phyloP scores from a whole-genome alignment of 2,329 filamentous ascomycete genomes.

The Penicillium sp. region DNA sequence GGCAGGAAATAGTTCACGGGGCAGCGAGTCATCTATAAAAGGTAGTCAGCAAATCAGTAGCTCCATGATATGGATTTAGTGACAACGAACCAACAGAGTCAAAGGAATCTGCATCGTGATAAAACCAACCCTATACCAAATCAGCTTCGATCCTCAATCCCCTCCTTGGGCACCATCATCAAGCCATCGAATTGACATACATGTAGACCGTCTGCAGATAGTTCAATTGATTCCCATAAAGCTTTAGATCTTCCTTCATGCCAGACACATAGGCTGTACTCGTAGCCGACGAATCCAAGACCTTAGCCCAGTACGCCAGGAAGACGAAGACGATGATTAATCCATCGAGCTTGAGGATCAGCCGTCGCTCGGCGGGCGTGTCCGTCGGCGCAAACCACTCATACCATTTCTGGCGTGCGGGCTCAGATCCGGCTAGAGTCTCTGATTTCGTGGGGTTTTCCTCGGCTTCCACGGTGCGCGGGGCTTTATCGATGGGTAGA shows the following conservation, averaged over 20 bases:
- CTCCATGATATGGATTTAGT: background rate
- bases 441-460: conserved; percentile 1
- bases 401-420: conserved; percentile 16
- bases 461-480: background rate
- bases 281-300: conserved; percentile 19
- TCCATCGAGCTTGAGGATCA: conserved; percentile 20
- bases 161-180: background rate
- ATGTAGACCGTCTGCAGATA: conserved; percentile 22
- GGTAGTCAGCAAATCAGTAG: background rate
- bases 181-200: conserved; percentile 1
- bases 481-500: conserved; percentile 6
- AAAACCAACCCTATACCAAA: conserved; percentile 13
- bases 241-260: conserved; percentile 20
- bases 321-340: conserved; percentile 20
- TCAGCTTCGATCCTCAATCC: background rate
- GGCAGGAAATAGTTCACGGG: conserved; percentile 19
- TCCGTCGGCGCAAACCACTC: conserved; percentile 19
- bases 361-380: conserved; percentile 13
- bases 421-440: background rate
- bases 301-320: conserved; percentile 17
- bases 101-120: conserved; percentile 18
- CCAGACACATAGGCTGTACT: conserved; percentile 23
- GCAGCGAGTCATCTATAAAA: conserved; percentile 16
- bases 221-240: conserved; percentile 22
- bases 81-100: conserved; percentile 12